Conservation (phyloP, 441 rosid genomes). For the Bruguiera hainesii region DNA sequence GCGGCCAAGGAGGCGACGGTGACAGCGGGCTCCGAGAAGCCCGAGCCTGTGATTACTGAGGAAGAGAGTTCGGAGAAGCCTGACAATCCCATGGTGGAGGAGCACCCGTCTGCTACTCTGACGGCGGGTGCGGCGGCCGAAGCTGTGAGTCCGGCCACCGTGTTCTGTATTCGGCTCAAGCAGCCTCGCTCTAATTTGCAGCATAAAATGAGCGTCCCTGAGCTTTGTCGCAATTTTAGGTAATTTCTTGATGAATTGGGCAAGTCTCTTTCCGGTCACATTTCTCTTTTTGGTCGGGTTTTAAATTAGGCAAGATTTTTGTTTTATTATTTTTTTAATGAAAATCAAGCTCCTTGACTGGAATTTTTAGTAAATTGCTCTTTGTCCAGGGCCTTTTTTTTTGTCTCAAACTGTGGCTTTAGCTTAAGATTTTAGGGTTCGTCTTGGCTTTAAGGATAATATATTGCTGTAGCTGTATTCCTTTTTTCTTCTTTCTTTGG, state of each 20-base stretch:
- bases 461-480: too few relatives aligned
- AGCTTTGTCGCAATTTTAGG: constrained; percentile 88
- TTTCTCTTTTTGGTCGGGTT: not conserved
- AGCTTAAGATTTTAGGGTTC: too few relatives aligned
- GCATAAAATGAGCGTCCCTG: constrained; percentile 90
- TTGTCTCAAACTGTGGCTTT: too few relatives aligned
- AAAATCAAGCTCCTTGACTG: not conserved
- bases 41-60: constrained; percentile 12
- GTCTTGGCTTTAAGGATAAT: too few relatives aligned
- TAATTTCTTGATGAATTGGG: constrained; percentile 12
- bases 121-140: constrained; percentile 7
- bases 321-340: not conserved
- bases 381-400: not conserved
- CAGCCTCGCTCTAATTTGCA: constrained; percentile 77
- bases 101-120: not conserved
- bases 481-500: too few relatives aligned
- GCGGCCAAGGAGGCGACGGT: constrained; percentile 15
- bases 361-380: not conserved
- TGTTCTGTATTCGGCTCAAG: constrained; percentile 79
- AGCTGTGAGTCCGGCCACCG: constrained; percentile 70
- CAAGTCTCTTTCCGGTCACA: not conserved
- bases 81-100: constrained; percentile 84
- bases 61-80: constrained; percentile 36
- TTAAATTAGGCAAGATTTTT: too few relatives aligned
- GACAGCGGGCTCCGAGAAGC: not conserved